Conservation (phyloP, 257 asterid genomes). For the Misopates orontium region DNA sequence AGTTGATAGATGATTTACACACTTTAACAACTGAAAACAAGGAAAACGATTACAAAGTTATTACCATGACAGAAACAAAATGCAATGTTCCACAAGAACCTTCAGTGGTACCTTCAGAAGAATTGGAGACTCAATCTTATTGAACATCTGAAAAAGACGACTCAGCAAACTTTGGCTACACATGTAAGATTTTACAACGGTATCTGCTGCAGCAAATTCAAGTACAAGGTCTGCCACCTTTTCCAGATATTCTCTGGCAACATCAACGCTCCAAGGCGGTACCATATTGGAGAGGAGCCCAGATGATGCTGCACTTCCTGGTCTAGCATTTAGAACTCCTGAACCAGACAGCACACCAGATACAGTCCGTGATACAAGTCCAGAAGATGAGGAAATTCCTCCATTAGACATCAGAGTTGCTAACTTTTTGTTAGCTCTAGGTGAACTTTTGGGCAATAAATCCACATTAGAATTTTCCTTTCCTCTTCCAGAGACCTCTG, state of each 20-base stretch:
- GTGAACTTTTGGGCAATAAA: constrained; percentile 67
- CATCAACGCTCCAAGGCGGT: constrained; percentile 93
- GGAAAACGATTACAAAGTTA: constrained; percentile 22
- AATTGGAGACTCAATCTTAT: constrained; percentile 93
- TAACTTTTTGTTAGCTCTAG: constrained; percentile 68
- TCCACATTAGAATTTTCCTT: constrained; percentile 70
- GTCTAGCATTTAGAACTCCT: constrained; percentile 94
- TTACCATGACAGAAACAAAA: constrained; percentile 17
- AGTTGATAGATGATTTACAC: constrained; percentile 88
- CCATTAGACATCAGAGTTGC: constrained; percentile 53
- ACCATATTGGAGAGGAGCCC: constrained; percentile 87
- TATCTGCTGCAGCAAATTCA: constrained; percentile 92
- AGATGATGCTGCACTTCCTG: constrained; percentile 95
- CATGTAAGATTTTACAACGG: constrained; percentile 91
- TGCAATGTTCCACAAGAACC: constrained; percentile 10
- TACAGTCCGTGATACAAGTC: constrained; percentile 77
- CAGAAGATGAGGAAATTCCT: constrained; percentile 59
- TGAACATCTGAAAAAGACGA: constrained; percentile 97
- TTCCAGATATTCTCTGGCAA: constrained; percentile 89
- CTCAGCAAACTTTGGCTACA: constrained; percentile 96
- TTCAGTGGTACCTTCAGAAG: constrained; percentile 71
- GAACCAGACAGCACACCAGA: constrained; percentile 97
- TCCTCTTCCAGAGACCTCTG: constrained; percentile 92
- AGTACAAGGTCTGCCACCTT: constrained; percentile 97
- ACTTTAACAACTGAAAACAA: constrained; percentile 70